phyloP scores from a whole-genome alignment of 225 moss, liverwort and hornwort species.

The Pleurozium schreberi region DNA sequence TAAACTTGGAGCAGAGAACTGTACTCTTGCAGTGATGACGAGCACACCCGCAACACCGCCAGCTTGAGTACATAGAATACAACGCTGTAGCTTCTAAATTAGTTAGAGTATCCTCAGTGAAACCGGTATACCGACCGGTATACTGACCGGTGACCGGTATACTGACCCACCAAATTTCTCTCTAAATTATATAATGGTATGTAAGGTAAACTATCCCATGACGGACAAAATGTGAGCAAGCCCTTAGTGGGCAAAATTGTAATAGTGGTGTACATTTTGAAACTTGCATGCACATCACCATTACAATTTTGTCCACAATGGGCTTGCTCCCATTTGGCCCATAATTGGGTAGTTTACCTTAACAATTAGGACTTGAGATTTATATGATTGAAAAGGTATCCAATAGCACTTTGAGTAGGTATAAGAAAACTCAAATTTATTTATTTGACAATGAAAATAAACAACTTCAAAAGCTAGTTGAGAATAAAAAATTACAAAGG shows the following conservation, averaged over 20 bases:
- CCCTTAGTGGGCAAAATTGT: no score
- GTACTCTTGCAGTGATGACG: background rate
- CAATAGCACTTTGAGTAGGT: background rate
- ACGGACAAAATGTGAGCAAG: no score
- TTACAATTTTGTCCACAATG: no score
- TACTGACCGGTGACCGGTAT: background rate
- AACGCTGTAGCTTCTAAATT: background rate
- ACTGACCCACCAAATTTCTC: background rate
- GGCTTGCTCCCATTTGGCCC: no score
- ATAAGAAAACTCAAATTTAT: background rate
- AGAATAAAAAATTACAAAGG: background rate
- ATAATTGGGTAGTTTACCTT: no score
- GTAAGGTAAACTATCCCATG: no score
- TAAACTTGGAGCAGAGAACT: background rate
- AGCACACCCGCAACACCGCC: background rate
- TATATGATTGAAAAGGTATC: background rate
- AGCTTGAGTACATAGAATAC: background rate
- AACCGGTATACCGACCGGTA: background rate
- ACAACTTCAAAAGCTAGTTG: accelerated
- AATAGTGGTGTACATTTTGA: no score
- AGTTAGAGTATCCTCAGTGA: background rate
- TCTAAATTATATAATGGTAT: background rate
- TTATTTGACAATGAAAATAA: no score
- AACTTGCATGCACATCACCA: no score
- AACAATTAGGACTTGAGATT: background rate